These are phyloP conservation scores for Cladosporium halotolerans DNA, from an alignment of 2,329 filamentous ascomycete genomes.

Conservation along the genomic window DNA sequence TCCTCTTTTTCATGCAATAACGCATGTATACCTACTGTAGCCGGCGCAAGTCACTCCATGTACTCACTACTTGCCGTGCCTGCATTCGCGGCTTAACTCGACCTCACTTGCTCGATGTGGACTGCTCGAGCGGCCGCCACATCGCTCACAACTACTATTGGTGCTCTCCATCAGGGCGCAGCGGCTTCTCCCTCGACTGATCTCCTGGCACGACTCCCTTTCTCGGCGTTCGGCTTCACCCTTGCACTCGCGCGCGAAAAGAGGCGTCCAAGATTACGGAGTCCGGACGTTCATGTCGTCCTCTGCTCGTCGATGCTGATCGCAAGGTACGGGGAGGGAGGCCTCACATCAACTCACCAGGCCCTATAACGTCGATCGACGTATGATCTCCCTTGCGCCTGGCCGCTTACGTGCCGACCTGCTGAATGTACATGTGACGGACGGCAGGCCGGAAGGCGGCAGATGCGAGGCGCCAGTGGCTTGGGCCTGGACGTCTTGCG, in stretches of 20 bases:
- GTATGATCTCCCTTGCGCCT: not conserved
- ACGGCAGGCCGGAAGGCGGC: not conserved
- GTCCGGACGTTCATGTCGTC: no score
- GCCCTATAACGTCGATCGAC: not conserved
- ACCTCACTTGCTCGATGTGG: no score
- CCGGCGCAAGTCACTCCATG: no score
- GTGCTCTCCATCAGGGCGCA: no score
- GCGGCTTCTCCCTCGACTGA: no score
- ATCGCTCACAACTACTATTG: no score
- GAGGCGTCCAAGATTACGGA: not conserved
- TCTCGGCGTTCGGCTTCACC: no score
- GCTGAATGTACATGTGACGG: slow-evolving; percentile 8
- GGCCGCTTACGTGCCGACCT: not conserved
- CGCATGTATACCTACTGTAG: not conserved
- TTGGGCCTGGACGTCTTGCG: not conserved
- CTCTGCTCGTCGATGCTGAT: no score
- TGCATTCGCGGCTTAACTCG: no score
- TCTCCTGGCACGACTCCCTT: no score
- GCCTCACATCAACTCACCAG: not conserved
- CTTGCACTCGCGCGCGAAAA: not conserved
- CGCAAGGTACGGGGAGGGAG: not conserved
- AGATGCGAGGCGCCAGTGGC: not conserved
- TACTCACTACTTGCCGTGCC: no score
- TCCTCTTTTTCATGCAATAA: not conserved
- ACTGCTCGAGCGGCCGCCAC: not conserved